Base-by-base conservation (phyloP, 2,329 filamentous ascomycete genomes). In the Alternaria gansuensis region DNA sequence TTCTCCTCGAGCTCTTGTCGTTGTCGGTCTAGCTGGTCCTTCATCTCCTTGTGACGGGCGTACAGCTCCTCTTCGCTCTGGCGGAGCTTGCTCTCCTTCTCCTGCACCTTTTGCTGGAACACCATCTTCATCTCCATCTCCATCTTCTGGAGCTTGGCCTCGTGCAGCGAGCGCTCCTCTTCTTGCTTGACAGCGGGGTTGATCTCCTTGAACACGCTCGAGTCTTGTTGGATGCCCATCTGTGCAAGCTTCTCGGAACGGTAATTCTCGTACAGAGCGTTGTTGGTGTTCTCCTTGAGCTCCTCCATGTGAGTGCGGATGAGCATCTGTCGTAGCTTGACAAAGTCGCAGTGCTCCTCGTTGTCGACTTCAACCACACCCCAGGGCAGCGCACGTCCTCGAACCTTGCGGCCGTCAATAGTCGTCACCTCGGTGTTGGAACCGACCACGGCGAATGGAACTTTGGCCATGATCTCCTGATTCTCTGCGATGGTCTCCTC, bases 71-170 rank as follows among this genome's bases (percentile, higher is more conserved):
- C 95, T 82, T 99, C 95, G 85, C 93, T 97, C 84, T 98, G 95
- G 84, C 96, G 96, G 79, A 99, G 85, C 84, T 99, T 99, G 87
- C 92, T 97, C 83, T 99, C 95, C 86, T 99, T 99, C 82, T 99
- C 95, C 68, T 92, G 89, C 31, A 99, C 95, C 90, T 99, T 99
- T 80, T 99, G 95, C 81, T 98, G 95, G 92, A 99, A 99, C 71
- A 99, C 95, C 92, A 97, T 97, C 92, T 99, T 99, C 95, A 99
- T 99, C 82, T 99, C 95, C 76, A 93, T 89, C 82, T 99, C 95
- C 95, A 99, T 99, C 92, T 99, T 99, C 81, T 94, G 92, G 72
- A 99, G 92, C 86, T 99, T 99, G 86, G 97, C 93, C 83, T 99
- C 95, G 86, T 99, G 95, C 71, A 99, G 86, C 66, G 91, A 90